Base-by-base conservation (phyloP, 768 basidiomycete genomes). In the Lentinula lateritia region DNA sequence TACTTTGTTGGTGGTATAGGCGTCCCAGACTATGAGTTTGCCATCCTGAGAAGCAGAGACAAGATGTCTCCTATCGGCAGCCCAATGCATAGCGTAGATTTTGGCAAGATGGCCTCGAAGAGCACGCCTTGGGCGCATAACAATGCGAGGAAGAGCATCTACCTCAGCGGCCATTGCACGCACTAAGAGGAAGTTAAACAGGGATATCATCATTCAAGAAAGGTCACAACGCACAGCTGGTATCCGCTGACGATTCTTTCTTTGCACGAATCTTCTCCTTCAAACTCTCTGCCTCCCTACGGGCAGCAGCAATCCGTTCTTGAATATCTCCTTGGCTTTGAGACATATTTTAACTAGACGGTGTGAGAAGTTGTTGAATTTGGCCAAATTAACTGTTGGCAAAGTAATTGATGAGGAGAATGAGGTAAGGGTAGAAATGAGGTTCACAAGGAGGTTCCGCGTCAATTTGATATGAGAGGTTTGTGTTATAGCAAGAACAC, bases 1-100 rank as follows among this genome's bases (percentile, higher is more conserved):
- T 63, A 99, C 96, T 80, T 99, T 99, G 84, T 99, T 99, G 62
- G 95, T 97, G n/a, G 96, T 98, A 76, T 98, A 98, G 55, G 96
- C 96, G 75, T 99, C 96, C 96, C 96, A 99, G 58, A 99, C 96
- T 72, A 99, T 98, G 62, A 99, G 85, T 75, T 99, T 99, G 58
- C 96, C 96, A 72, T 99, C 96, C 73, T 99, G 96, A 2, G 96
- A 98, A n/a, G 96, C 96, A 15, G 97, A 98, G 39, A 99, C 96
- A 63, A 99, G 86, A 80, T 99, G 96, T 69, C 97, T 84, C 70
- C 94, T 86, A 80, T 99, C 96, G 57, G 91, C 88, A 38, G 96
- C 91, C 97, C 97, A 99, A 75, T 99, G 97, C 92, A 99, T 97
- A 52, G 96, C 96, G 74, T 99, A 99, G 71, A 99, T 98, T 83